Percentiles rank a stretch among this genome's conserved stretches.
Conservation (phyloP, 257 asterid genomes). For the Mitragyna speciosa region DNA sequence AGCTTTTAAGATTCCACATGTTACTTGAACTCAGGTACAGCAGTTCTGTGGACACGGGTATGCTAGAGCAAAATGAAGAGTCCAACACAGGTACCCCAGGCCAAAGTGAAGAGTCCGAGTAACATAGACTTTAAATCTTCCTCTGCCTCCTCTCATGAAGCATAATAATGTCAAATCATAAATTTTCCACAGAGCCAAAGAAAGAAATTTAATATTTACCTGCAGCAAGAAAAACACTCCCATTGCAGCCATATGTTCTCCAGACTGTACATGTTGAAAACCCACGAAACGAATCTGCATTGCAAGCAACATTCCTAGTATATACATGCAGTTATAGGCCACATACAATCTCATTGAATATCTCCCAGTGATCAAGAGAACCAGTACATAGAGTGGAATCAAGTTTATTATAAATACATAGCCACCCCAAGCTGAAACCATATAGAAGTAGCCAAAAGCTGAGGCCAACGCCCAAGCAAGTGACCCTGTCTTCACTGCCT, state of each 20-base stretch:
- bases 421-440: constrained; percentile 99
- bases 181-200: neutral
- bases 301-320: constrained; percentile 90
- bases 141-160: neutral
- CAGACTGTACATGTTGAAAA: constrained; percentile 98
- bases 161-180: neutral
- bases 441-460: constrained; percentile 93
- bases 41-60: too few species aligned
- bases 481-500: constrained; percentile 98
- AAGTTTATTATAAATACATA: constrained; percentile 94
- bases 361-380: constrained; percentile 87
- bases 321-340: constrained; percentile 90
- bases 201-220: constrained; percentile 39
- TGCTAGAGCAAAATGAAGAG: too few species aligned
- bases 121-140: neutral
- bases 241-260: constrained; percentile 99
- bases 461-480: constrained; percentile 98
- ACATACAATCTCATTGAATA: constrained; percentile 95
- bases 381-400: constrained; percentile 89
- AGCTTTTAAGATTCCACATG: neutral
- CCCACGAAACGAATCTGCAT: constrained; percentile 99
- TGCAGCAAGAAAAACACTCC: constrained; percentile 98
- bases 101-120: too few species aligned
- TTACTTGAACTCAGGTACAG: too few species aligned
- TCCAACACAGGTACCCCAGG: too few species aligned